phyloP scores from a whole-genome alignment of 306 rosid genomes.

The Gastrolobium villosum region DNA sequence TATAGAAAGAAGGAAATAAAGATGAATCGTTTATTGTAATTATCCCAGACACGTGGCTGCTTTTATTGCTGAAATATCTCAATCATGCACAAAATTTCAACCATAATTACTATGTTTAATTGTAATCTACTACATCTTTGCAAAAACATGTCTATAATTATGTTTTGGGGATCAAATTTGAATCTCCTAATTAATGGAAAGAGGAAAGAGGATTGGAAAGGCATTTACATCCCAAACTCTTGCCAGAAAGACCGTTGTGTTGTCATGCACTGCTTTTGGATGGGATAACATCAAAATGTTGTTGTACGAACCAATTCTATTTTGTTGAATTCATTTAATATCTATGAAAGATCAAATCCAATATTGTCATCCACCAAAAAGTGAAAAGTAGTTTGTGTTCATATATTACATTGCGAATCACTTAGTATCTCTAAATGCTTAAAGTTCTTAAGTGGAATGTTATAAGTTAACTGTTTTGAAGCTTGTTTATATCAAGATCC shows the following conservation, averaged over 20 bases:
- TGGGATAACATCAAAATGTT: not conserved
- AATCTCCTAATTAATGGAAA: not conserved
- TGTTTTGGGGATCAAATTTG: not conserved
- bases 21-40: not conserved
- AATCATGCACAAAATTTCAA: conserved; percentile 19
- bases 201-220: not conserved
- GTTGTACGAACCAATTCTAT: too few species aligned
- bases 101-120: not conserved
- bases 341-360: conserved; percentile 2
- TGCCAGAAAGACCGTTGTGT: not conserved
- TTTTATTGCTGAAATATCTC: conserved; percentile 16
- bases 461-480: not conserved
- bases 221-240: not conserved
- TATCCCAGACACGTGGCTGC: conserved; percentile 41
- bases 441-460: not conserved
- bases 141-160: not conserved
- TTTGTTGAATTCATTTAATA: not conserved
- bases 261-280: not conserved
- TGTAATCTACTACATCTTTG: not conserved
- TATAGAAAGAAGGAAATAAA: not conserved
- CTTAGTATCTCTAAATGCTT: not conserved
- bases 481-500: not conserved
- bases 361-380: not conserved
- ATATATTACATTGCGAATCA: not conserved
- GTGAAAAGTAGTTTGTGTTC: not conserved